Conservation (phyloP, 768 basidiomycete species). For the Artomyces pyxidatus region DNA sequence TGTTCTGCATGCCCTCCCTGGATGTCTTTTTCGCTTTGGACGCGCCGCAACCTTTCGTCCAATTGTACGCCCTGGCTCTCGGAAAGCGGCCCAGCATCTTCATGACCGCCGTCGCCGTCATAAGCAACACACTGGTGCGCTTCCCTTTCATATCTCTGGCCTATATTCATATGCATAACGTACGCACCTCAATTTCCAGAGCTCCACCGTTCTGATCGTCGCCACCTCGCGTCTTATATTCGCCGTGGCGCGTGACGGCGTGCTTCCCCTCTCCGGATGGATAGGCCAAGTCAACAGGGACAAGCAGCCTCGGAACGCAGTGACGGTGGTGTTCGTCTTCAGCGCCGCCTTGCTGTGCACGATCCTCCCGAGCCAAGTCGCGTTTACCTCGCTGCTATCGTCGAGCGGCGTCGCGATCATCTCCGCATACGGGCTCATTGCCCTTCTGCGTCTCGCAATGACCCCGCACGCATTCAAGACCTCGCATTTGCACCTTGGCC, state of each 20-base stretch:
- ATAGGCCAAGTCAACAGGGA: constrained; percentile 63
- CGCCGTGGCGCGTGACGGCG: constrained; percentile 91
- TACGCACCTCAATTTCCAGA: constrained; percentile 36
- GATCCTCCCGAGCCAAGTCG: constrained; percentile 83
- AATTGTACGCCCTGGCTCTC: constrained; percentile 74
- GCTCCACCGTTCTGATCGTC: constrained; percentile 83
- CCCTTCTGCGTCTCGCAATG: constrained; percentile 64
- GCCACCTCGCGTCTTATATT: constrained; percentile 85
- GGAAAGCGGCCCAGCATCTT: constrained; percentile 74
- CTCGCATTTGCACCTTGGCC: constrained; percentile 67
- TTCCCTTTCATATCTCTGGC: background rate
- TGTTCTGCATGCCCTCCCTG: constrained; percentile 79
- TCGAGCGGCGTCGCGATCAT: constrained; percentile 83
- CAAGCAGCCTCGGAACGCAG: constrained; percentile 77
- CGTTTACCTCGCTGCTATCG: constrained; percentile 85
- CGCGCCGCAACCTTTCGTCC: constrained; percentile 89
- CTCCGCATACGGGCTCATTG: constrained; percentile 80
- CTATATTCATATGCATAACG: too few species aligned
- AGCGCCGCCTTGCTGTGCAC: constrained; percentile 69
- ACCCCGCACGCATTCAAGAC: constrained; percentile 68
- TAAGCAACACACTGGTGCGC: constrained; percentile 78
- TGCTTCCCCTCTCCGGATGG: constrained; percentile 78
- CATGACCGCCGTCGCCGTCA: constrained; percentile 76
- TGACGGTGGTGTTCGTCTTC: constrained; percentile 80
- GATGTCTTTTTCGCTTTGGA: constrained; percentile 66